A percentile compares a stretch with the other conserved stretches of the same genome.
Evolutionary conservation across 495 filamentous ascomycete species (phyloP).

Genomic region (Hypoxylon rickii): DNA sequence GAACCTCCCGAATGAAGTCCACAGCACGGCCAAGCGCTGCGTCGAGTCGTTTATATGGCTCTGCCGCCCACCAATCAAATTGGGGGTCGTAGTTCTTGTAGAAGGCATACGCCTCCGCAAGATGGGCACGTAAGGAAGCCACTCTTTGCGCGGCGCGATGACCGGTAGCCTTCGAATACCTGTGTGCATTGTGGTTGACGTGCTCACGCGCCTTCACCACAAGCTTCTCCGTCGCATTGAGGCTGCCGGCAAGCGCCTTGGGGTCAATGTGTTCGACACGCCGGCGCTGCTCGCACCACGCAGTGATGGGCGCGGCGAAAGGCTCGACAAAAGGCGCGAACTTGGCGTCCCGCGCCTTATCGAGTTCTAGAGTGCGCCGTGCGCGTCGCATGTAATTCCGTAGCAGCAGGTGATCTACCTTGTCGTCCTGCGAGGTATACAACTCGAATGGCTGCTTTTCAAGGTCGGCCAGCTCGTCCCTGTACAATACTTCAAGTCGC

Average conservation of each 20-base stretch:
- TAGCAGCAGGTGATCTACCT: constrained; percentile 50
- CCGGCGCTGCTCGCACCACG: constrained; percentile 49
- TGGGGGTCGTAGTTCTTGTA: constrained; percentile 53
- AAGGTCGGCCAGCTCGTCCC: constrained; percentile 36
- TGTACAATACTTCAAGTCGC: constrained; percentile 36
- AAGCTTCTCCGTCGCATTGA: constrained; percentile 32
- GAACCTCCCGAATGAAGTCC: constrained; percentile 39
- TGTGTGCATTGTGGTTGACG: constrained; percentile 26
- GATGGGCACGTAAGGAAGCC: constrained; percentile 38
- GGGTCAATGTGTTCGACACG: constrained; percentile 41
- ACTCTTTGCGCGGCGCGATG: constrained; percentile 46
- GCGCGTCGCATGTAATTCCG: constrained; percentile 46
- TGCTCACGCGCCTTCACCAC: constrained; percentile 31
- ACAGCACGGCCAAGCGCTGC: constrained; percentile 33
- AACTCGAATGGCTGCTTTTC: constrained; percentile 37
- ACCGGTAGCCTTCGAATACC: constrained; percentile 47
- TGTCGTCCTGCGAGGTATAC: constrained; percentile 44
- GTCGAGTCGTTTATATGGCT: constrained; percentile 44
- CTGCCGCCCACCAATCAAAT: constrained; percentile 56
- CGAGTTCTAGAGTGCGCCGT: constrained; percentile 43
- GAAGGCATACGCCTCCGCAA: constrained; percentile 49
- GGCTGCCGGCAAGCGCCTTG: constrained; percentile 40
- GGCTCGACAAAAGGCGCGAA: constrained; percentile 41
- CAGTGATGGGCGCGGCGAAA: constrained; percentile 40
- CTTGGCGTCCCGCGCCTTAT: constrained; percentile 39